Evolutionary conservation across 345 rosid species (phyloP).

Genomic region (Ricinus communis): DNA sequence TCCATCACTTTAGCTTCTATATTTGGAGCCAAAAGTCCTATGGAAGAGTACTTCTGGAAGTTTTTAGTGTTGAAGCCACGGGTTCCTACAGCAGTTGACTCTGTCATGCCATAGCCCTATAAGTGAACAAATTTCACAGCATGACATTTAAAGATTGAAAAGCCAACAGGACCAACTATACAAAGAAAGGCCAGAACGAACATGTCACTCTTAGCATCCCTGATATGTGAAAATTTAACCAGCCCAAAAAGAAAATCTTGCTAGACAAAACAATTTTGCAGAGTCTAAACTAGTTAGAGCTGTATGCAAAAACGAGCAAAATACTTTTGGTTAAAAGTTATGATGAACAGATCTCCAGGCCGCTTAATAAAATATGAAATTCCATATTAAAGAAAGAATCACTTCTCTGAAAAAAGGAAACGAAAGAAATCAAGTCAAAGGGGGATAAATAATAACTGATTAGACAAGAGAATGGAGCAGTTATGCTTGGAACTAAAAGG

Average conservation of each 20-base stretch:
- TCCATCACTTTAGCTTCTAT: conserved; percentile 77
- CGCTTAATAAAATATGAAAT: neutral
- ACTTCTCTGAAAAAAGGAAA: neutral
- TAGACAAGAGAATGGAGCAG: neutral
- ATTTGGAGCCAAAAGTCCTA: conserved; percentile 84
- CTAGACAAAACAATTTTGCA: neutral
- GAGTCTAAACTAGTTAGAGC: too few relatives aligned
- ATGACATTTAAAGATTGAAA: neutral
- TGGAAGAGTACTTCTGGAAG: conserved; percentile 47
- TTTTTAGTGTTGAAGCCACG: conserved; percentile 60
- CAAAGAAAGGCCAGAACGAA: neutral
- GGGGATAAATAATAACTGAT: neutral
- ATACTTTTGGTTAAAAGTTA: neutral
- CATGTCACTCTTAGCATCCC: neutral
- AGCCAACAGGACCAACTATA: neutral
- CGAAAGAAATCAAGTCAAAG: neutral
- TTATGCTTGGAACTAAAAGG: neutral
- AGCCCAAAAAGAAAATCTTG: neutral
- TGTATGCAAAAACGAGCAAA: neutral
- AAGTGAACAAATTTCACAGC: conserved; percentile 8
- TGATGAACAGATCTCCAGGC: neutral
- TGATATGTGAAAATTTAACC: neutral
- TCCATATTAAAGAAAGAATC: neutral
- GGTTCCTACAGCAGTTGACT: conserved; percentile 79
- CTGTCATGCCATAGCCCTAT: conserved; percentile 93